Evolutionary conservation across 345 rosid species (phyloP), one percentile per base, ranked within the genome.

Genomic region (Gossypium thurberi): DNA sequence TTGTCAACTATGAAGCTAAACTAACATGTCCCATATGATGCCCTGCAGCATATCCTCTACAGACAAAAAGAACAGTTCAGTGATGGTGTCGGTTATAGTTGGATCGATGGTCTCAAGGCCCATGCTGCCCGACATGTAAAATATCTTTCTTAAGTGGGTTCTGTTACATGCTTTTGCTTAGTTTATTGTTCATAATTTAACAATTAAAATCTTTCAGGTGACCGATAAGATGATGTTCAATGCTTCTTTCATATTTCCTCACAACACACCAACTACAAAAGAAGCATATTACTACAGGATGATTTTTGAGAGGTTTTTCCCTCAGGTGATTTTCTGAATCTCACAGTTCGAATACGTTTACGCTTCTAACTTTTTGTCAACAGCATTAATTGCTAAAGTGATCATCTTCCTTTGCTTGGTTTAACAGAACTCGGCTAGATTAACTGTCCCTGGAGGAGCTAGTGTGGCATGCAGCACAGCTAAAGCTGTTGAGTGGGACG

Each of bases 41-140:
- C 20, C 56, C 40, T 78, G 84, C 89, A 89, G 92, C 95, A 89
- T 80, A 89, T 94, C 72, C 85, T 94, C 47, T 92, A 94, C 83
- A 90, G 98, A 76, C 98, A 94, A 82, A 94, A 94, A 64, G 98
- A 94, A 72, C 97, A 94, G 74, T 94, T 94, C 57, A 94, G 98
- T 77, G 98, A 94, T 66, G 98, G 98, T 37, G 98, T 94, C 40
- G 97, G 98, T 53, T 94, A 92, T 59, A 90, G 98, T 70, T 94
- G 98, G 98, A 94, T 94, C 18, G 98, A 92, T 84, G 98, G 98
- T 26, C 94, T 94, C 62, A 90, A 92, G 79, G 89, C 87, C 25
- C 98, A 94, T 70, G 93, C 98, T 72, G 85, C 82, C 23, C 65
- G 58, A 77, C 87, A 89, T 80, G 97, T 94, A 84, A 33, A 48